Evolutionary conservation across 106 monocot genomes (phyloP).

Genomic region (Platanthera zijinensis): DNA sequence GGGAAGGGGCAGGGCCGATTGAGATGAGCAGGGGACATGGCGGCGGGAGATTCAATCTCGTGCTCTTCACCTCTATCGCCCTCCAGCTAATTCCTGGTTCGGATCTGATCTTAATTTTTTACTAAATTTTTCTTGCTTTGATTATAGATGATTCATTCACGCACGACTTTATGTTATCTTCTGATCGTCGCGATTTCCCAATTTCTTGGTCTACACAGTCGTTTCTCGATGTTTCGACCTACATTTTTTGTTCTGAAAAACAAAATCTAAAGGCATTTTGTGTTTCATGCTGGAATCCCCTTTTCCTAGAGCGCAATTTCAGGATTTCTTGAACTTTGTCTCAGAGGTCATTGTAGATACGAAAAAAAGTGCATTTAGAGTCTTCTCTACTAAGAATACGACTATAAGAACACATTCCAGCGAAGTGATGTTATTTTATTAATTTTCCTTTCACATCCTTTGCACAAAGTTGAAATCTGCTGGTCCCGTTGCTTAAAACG

Average conservation of each 20-base stretch:
- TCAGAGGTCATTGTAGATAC: not conserved
- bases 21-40: not conserved
- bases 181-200: not conserved
- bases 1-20: not conserved
- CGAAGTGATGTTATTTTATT: too few species aligned
- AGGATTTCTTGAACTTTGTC: not conserved
- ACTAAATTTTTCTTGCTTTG: too few species aligned
- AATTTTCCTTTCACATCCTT: too few species aligned
- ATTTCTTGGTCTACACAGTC: too few species aligned
- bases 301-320: not conserved
- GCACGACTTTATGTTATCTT: not conserved
- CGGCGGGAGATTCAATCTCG: not conserved
- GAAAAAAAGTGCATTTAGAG: too few species aligned
- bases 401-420: too few species aligned
- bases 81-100: slow-evolving; percentile 4
- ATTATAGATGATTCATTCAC: not conserved
- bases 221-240: not conserved
- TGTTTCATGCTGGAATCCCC: not conserved
- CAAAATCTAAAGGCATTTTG: not conserved
- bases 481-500: too few species aligned
- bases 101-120: not conserved
- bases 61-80: not conserved
- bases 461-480: too few species aligned
- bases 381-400: too few species aligned
- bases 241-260: not conserved